A percentile compares a stretch with the other conserved stretches of the same genome.
These are phyloP conservation scores for Naumovozyma castellii DNA, from an alignment of 805 yeast species.

Conservation along the genomic window DNA sequence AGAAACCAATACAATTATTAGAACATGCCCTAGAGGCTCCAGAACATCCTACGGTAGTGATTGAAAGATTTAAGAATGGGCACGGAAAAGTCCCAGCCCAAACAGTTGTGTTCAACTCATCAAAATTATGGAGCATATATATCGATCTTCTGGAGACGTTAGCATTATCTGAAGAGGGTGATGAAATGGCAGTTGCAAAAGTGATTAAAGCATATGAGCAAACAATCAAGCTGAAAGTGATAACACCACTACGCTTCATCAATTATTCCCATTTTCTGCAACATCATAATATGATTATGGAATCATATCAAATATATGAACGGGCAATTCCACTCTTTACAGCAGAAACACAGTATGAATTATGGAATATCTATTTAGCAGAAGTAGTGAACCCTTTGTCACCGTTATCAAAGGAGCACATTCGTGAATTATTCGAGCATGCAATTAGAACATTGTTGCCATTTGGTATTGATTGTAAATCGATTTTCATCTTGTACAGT, in stretches of 20 bases:
- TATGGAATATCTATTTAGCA: slow-evolving; percentile 62
- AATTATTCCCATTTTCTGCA: slow-evolving; percentile 58
- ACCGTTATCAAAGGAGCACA: slow-evolving; percentile 37
- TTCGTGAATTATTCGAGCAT: slow-evolving; percentile 69
- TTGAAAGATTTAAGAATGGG: slow-evolving; percentile 13
- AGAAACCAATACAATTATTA: slow-evolving; percentile 35
- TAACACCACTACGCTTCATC: slow-evolving; percentile 57
- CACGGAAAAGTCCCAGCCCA: slow-evolving; percentile 39
- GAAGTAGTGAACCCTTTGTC: slow-evolving; percentile 34
- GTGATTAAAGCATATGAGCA: slow-evolving; percentile 42
- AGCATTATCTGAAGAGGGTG: slow-evolving; percentile 19
- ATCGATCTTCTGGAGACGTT: slow-evolving; percentile 58
- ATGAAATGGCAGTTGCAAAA: slow-evolving; percentile 16
- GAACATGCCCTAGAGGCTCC: slow-evolving; percentile 36
- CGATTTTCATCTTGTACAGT: slow-evolving; percentile 47
- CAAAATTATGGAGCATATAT: slow-evolving; percentile 63
- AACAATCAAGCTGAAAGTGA: slow-evolving; percentile 48
- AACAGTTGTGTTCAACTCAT: slow-evolving; percentile 48
- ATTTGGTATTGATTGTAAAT: slow-evolving; percentile 31
- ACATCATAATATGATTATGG: slow-evolving; percentile 33
- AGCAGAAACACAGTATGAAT: slow-evolving; percentile 42
- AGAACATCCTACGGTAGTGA: slow-evolving; percentile 20
- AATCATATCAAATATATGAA: slow-evolving; percentile 55
- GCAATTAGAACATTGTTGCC: slow-evolving; percentile 46
- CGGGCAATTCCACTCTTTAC: slow-evolving; percentile 59